phyloP scores from a whole-genome alignment of 164 flowering plant genomes.

The Stephania yunnanensis region DNA sequence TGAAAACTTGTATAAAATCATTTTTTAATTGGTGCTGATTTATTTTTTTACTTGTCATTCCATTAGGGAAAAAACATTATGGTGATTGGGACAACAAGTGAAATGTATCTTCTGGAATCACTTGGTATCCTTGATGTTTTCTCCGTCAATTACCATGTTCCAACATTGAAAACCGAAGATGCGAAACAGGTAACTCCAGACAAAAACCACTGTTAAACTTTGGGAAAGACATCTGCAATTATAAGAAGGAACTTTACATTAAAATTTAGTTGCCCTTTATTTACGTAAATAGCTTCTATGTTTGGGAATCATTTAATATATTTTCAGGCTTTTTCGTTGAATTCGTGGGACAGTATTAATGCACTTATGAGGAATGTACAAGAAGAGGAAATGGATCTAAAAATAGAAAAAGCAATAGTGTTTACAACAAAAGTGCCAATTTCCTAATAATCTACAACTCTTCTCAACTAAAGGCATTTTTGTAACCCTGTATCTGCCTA shows the following conservation, averaged over 20 bases:
- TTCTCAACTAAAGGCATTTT: no score
- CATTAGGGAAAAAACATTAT: constrained; percentile 82
- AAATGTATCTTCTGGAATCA: constrained; percentile 65
- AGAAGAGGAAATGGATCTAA: no score
- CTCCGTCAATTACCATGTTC: constrained; percentile 75
- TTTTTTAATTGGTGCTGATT: not conserved
- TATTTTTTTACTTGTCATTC: constrained; percentile 11
- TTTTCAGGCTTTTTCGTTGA: no score
- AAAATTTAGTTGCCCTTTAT: not conserved
- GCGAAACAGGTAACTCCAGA: constrained; percentile 59
- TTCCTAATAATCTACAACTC: no score
- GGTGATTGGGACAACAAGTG: constrained; percentile 92
- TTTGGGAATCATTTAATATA: no score
- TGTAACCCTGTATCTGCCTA: no score
- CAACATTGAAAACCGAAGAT: constrained; percentile 62
- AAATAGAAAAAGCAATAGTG: no score
- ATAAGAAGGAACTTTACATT: not conserved
- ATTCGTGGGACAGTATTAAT: no score
- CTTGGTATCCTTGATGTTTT: constrained; percentile 77
- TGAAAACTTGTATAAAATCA: not conserved
- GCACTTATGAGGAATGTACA: no score
- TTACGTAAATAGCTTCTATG: no score
- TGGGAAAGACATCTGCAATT: not conserved
- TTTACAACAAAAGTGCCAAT: no score
- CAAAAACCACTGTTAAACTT: not conserved